A percentile compares a stretch with the other conserved stretches of the same genome.
phyloP scores from a whole-genome alignment of 2,329 filamentous ascomycete genomes.

The Hypoxylon sp. region DNA sequence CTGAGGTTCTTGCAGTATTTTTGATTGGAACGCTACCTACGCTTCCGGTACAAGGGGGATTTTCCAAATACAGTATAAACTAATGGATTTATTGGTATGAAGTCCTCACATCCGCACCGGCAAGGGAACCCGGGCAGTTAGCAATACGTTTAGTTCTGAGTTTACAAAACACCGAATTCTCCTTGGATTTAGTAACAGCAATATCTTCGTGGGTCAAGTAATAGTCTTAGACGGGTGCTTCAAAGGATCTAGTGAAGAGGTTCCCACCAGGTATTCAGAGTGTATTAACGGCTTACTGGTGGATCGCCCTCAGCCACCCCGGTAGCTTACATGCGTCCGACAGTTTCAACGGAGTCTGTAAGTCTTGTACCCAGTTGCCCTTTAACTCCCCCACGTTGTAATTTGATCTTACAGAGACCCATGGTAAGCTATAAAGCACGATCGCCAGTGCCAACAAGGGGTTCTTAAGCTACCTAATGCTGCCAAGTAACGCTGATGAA shows the following conservation, averaged over 20 bases:
- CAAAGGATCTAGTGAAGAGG: not conserved
- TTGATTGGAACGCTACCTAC: conserved; percentile 14
- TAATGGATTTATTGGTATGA: not conserved
- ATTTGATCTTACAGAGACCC: not conserved
- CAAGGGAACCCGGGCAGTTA: not conserved
- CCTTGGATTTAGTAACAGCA: not conserved
- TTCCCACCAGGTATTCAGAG: conserved; percentile 2
- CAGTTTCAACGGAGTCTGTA: not conserved
- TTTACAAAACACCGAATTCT: not conserved
- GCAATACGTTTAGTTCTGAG: not conserved
- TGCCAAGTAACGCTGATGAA: conserved; percentile 9
- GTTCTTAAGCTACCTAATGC: not conserved
- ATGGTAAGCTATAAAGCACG: not conserved
- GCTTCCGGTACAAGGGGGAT: conserved; percentile 9
- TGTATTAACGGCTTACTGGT: conserved; percentile 2
- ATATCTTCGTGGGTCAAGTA: not conserved
- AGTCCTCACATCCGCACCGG: not conserved
- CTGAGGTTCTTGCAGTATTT: conserved; percentile 1
- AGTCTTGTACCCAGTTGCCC: not conserved
- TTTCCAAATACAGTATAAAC: conserved; percentile 11
- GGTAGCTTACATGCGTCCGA: conserved; percentile 2
- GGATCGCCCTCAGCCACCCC: conserved; percentile 23
- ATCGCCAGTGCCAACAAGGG: not conserved
- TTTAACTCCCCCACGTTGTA: not conserved
- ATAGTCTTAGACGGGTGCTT: not conserved